Evolutionary conservation across 78 protist species (phyloP), one percentile per base, ranked within the genome.

Genomic region (Dictyostelium capitatum): DNA sequence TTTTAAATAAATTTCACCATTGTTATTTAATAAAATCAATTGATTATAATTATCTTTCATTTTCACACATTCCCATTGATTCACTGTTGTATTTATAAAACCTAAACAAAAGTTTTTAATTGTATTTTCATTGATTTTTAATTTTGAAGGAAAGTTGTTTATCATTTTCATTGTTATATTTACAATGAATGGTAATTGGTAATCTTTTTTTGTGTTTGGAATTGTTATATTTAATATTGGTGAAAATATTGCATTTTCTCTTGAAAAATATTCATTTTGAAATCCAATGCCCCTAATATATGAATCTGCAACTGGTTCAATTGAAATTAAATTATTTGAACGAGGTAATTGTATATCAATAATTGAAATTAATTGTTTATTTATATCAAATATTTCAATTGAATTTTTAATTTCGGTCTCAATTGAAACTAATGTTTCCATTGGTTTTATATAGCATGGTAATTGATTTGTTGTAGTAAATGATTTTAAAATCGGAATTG

Each of bases 11-110:
- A 20, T 79, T 17, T 57, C 56, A 62, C 14, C 62, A 0, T 19
- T 28, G 20, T 25, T 10, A 15, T 17, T 57, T 28, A 7, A 14
- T 37, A 37, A 69, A 12, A 32, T 37, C 37, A 37, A 37, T 32
- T 37, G 12, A 19, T 30, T 59, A 30, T 43, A 43, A 23, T 54
- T 32, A 7, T 56, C 23, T 19, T 20, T 25, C n/a, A n/a, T n/a
- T n/a, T n/a, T n/a, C 3, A 80, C 74, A 62, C 85, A 80, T 80
- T 62, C 48, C 85, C 85, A 80, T 59, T 46, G 77, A 43, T 80
- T 80, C 3, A 0, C 11, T 23, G 72, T 59, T 4, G 51, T 47
- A 62, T 80, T 80, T 9, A 80, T 80, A 23, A 62, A 80, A 15
- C 64, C 85, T 23, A 80, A 43, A 80, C 85, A 80, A 15, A 80